Conservation (phyloP, 345 rosid genomes). For the Melastoma malabathricum region DNA sequence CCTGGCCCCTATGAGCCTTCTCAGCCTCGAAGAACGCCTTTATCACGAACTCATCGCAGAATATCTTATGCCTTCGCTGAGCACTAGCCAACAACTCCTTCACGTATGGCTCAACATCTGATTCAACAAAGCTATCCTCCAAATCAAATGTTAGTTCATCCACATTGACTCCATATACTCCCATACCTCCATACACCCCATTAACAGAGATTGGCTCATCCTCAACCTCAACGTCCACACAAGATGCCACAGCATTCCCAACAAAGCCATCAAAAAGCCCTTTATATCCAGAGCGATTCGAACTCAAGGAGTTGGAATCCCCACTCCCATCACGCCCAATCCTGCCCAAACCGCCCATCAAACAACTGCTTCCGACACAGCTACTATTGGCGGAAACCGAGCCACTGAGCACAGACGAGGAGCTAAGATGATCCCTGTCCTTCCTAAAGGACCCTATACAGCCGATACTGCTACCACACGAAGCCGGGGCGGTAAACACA, state of each 20-base stretch:
- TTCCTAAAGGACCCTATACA: too few species aligned
- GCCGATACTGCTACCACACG: conserved; percentile 23
- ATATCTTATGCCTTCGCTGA: conserved; percentile 61
- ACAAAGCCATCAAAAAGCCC: conserved; percentile 61
- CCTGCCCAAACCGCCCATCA: too few species aligned
- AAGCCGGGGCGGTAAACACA: conserved; percentile 59
- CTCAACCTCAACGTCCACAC: conserved; percentile 40
- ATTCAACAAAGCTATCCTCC: conserved; percentile 48
- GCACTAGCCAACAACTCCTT: conserved; percentile 50
- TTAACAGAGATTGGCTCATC: conserved; percentile 17
- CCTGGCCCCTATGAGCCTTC: conserved; percentile 95
- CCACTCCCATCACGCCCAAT: too few species aligned
- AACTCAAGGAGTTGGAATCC: too few species aligned
- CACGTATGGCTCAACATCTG: conserved; percentile 37
- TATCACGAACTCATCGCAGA: conserved; percentile 47
- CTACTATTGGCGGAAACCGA: neutral
- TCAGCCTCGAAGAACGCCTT: conserved; percentile 85
- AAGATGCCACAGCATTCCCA: conserved; percentile 61
- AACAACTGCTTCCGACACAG: neutral
- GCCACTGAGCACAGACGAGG: too few species aligned
- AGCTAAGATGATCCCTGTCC: too few species aligned
- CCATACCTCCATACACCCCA: conserved; percentile 11
- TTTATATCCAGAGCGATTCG: too few species aligned
- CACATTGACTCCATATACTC: conserved; percentile 18
- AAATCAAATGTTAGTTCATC: conserved; percentile 69